Conservation (phyloP, 1,139 yeast genomes). For the Saccharomyces hybrid region DNA sequence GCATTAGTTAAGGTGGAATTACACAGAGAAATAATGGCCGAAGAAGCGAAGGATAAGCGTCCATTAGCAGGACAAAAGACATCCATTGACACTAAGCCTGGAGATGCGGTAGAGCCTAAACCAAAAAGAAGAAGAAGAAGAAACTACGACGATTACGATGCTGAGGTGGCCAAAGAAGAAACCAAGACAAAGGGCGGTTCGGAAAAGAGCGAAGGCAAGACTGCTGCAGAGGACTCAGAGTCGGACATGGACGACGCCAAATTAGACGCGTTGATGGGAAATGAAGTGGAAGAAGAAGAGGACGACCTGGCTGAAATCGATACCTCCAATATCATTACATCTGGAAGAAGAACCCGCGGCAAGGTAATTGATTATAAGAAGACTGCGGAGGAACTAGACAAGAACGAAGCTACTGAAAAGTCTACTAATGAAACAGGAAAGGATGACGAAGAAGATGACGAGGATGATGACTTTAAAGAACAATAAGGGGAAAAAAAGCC, state of each 20-base stretch:
- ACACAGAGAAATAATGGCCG: slow-evolving; percentile 8
- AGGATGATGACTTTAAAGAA: slow-evolving; percentile 15
- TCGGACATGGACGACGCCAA: slow-evolving; percentile 53
- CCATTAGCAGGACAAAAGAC: slow-evolving; percentile 14
- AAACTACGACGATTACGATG: slow-evolving; percentile 44
- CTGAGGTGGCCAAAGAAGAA: slow-evolving; percentile 36
- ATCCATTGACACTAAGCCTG: slow-evolving; percentile 5
- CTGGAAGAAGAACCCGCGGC: slow-evolving; percentile 88
- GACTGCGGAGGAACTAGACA: slow-evolving; percentile 69
- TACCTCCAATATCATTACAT: slow-evolving; percentile 68
- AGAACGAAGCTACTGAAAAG: slow-evolving; percentile 34
- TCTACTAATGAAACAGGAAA: slow-evolving; percentile 16
- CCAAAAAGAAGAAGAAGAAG: slow-evolving; percentile 39
- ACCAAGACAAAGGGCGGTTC: slow-evolving; percentile 37
- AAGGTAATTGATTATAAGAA: slow-evolving; percentile 78
- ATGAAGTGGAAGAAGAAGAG: slow-evolving; percentile 58
- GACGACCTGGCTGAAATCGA: slow-evolving; percentile 83
- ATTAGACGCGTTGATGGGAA: slow-evolving; percentile 37
- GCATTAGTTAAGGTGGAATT: too few species aligned
- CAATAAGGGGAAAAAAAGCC: background rate
- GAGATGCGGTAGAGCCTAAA: slow-evolving; percentile 13
- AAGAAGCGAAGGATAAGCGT: slow-evolving; percentile 8
- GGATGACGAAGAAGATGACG: slow-evolving; percentile 31
- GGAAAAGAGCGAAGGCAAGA: slow-evolving; percentile 39
- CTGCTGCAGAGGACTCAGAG: slow-evolving; percentile 37